Evolutionary conservation across 257 asterid genomes (phyloP), one percentile per base, ranked within the genome.

Genomic region (Ligustrum vulgare): DNA sequence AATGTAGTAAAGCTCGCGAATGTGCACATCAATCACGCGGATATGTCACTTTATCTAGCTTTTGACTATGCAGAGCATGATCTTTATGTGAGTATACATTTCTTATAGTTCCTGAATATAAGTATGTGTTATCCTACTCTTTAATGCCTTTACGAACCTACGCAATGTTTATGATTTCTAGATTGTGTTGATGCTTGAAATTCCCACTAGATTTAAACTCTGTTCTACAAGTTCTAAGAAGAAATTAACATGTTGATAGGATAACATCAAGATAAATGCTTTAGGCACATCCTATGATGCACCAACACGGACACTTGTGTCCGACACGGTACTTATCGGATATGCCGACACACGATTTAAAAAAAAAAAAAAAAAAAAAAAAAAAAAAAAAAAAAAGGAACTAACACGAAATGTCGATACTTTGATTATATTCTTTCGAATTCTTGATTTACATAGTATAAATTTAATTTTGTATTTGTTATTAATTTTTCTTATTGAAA

Each of bases 61-160:
- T 94, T 94, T 77, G 99, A 94, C 82, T 94, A 94, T 80, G 96
- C 99, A 0, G 99, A 94, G 80, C 98, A 92, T 72, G 99, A 94
- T 64, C 96, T 94, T 77, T 94, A 94, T 79, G 99, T 94, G 89
- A 92, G 98, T 90, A 43, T 72, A 78, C 66, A 28, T 33, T 69
- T 45, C 67, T 64, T 69, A 47, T 36, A 36, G 62, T 73, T 77
- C 68, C 54, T 66, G 70, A 67, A 22, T 75, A 56, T 73, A 25
- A 72, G 13, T 33, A 60, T 16, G 20, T 45, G 23, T 12, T 4
- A 36, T 67, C 51, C 64, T 25, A 36, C 36, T 36, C 22, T 23
- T 65, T 58, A 71, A 39, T 33, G 41, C 62, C 16, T 73, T 75
- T 25, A 69, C 78, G 36, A 60, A 13, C 34, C 63, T n/a, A 72